phyloP scores from a whole-genome alignment of 23 red algal species.

The Gracilariopsis chorda region DNA sequence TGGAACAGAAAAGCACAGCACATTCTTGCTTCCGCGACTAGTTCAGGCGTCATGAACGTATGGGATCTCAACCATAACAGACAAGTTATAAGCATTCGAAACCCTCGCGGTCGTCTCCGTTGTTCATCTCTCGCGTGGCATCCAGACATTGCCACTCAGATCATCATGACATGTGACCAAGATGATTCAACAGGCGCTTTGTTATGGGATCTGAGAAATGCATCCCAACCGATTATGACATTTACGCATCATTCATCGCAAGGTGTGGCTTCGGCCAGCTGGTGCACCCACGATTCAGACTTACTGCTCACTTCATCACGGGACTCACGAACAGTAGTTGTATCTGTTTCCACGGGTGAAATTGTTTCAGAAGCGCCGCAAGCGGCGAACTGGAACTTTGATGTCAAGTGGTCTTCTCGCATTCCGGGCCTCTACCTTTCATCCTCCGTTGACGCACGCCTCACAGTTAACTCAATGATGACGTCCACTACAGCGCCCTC shows the following conservation, averaged over 20 bases:
- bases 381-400: conserved; percentile 79
- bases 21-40: conserved; percentile 74
- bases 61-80: conserved; percentile 91
- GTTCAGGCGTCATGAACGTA: conserved; percentile 66
- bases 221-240: conserved; percentile 59
- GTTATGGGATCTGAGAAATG: conserved; percentile 89
- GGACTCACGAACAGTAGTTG: conserved; percentile 71
- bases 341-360: conserved; percentile 65
- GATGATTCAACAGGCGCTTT: conserved; percentile 56
- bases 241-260: conserved; percentile 50
- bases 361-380: conserved; percentile 70
- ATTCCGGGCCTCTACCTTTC: conserved; percentile 74
- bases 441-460: conserved; percentile 47
- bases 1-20: conserved; percentile 90
- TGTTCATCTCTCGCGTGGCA: conserved; percentile 82
- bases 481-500: conserved; percentile 50
- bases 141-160: conserved; percentile 88
- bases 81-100: conserved; percentile 80
- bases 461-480: conserved; percentile 75
- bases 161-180: conserved; percentile 81
- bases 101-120: conserved; percentile 62
- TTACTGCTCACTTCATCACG: conserved; percentile 71
- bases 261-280: conserved; percentile 70
- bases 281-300: conserved; percentile 89
- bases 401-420: conserved; percentile 72